Base-by-base conservation (phyloP, 164 flowering plant species). In the Santalum album region DNA sequence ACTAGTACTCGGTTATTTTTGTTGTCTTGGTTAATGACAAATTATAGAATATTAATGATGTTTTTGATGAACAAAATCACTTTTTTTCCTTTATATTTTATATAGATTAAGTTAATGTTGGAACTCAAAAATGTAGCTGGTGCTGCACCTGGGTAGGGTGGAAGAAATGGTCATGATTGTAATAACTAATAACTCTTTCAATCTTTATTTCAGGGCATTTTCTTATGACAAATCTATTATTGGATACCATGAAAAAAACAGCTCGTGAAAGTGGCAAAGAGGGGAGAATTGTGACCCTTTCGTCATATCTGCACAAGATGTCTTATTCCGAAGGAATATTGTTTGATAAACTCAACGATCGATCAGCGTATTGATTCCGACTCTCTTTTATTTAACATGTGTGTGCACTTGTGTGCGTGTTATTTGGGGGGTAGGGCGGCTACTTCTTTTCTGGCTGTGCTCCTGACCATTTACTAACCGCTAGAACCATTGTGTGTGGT, bases 241-340 rank as follows among this genome's bases (percentile, higher is more conserved):
- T 83, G 66, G 86, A 79, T 12, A 79, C 65, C 16, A 73, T 83
- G 73, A 86, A 79, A 60, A 72, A 67, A 54, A 81, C 95, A 45
- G 79, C 84, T 18, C 63, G 49, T 15, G 55, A 71, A 65, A 81
- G 72, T 17, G 71, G 64, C 18, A 66, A 59, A 46, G 82, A 81
- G 60, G 86, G 90, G 53, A 81, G 90, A 58, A 77, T 86, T 53
- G 80, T 80, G 23, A 81, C 68, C 68, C 77, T 86, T 2, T 78
- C 90, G 10, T 86, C 95, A 23, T 49, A 51, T 1, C 73, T 71
- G 60, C 90, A 86, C 53, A 60, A 69, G 17, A 54, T 56, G 20
- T 0, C 81, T 4, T 74, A 76, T 55, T 35, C 20, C 40, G 76
- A 71, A 60, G 75, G 80, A 40, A 78, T 86, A 46, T 64, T 73